Percentiles rank a stretch among this genome's conserved stretches.
Evolutionary conservation across 805 yeast species (phyloP).

Genomic region (Schizosaccharomyces octosporus): DNA sequence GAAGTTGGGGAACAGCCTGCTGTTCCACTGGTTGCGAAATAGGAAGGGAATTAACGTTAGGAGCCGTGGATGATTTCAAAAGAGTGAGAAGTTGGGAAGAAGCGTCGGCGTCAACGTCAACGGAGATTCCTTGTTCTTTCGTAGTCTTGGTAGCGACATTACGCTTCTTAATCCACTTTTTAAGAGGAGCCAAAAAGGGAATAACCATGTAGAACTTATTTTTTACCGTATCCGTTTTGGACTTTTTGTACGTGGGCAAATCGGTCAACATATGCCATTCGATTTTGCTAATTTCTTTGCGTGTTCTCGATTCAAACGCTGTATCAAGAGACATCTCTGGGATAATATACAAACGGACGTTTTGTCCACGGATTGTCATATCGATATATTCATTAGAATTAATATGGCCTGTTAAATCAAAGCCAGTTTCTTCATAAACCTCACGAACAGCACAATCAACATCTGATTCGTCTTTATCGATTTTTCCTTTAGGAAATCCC

Average conservation of each 20-base stretch:
- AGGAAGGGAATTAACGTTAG: not conserved
- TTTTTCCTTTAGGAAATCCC: conserved; percentile 95
- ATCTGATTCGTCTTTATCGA: conserved; percentile 78
- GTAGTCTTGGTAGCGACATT: conserved; percentile 8
- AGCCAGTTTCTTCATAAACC: conserved; percentile 81
- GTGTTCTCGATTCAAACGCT: conserved; percentile 53
- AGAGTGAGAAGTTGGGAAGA: conserved; percentile 4
- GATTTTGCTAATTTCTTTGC: conserved; percentile 51
- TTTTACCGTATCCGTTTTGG: conserved; percentile 4
- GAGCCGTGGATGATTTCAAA: not conserved
- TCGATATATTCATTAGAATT: conserved; percentile 55
- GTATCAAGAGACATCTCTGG: conserved; percentile 55
- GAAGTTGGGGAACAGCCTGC: not conserved
- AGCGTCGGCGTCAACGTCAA: not conserved
- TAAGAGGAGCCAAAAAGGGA: conserved; percentile 15
- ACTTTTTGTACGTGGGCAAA: conserved; percentile 12
- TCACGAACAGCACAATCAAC: conserved; percentile 77
- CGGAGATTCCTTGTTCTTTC: not conserved
- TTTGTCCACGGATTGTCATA: conserved; percentile 59
- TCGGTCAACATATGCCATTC: conserved; percentile 12
- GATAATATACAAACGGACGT: conserved; percentile 58
- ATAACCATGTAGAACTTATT: conserved; percentile 15
- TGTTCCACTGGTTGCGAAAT: not conserved
- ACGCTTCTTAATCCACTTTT: conserved; percentile 12
- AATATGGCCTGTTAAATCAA: conserved; percentile 45